Evolutionary conservation across 1,284 basidiomycete species (phyloP), one percentile per base, ranked within the genome.

Genomic region (Prillingera fragicola): DNA sequence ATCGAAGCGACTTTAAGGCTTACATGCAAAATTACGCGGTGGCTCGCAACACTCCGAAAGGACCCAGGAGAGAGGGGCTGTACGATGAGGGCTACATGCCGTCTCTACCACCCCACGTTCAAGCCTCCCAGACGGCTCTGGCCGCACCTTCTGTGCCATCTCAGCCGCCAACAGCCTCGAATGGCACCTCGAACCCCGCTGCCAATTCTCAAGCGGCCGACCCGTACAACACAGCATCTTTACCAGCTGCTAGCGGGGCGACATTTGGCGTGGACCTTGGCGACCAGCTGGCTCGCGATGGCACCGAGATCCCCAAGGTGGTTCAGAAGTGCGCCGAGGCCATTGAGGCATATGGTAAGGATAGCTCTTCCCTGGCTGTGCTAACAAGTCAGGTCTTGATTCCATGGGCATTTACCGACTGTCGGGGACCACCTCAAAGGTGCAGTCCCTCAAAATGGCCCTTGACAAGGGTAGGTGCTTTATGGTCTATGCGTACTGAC

Each of bases 11-110:
- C 71, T 98, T 99, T 74, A 94, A 87, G 72, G 80, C 80, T 17
- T 99, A 86, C 69, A 95, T 99, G 91, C 87, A 95, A 65, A 90
- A 95, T 63, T 98, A 95, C 64, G 84, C 87, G 5, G 75, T 80
- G 55, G 87, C 87, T 6, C 84, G 87, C 51, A 87, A 78, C 13
- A 72, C 77, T 26, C 77, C 81, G 8, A 63, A 68, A 38, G 87
- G 84, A 9, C 87, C 84, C 15, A 76, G 85, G 46, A 75, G 88
- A 56, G 86, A 89, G 53, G 88, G 87, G 4, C 86, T 86, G 6
- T 76, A 79, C 51, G 85, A 91, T 45, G 86, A 91, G 69, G 86
- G 87, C 43, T 90, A 86, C 72, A 87, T 90, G 69, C 49, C 44
- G 17, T n/a, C 41, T n/a, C 39, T 45, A 18, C 33, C 45, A 9